Percentiles rank a stretch among this genome's conserved stretches.
These are phyloP conservation scores for Lactuca saligna DNA, from an alignment of 129 eudicot genomes.

Conservation along the genomic window DNA sequence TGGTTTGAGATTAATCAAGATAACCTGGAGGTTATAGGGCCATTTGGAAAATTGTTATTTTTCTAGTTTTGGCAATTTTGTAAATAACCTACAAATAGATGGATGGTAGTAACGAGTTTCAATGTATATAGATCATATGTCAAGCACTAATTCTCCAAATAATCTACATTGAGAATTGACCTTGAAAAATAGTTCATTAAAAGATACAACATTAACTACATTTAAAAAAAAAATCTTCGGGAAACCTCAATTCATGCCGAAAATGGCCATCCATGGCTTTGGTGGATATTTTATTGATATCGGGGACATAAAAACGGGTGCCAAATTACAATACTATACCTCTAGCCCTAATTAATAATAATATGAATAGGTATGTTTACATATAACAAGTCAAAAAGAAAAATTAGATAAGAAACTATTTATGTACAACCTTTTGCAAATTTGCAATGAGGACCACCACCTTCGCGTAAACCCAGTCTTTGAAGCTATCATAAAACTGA, in stretches of 20 bases:
- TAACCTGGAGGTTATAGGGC: no score
- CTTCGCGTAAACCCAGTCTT: background rate
- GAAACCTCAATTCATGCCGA: background rate
- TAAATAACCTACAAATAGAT: no score
- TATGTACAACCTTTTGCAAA: no score
- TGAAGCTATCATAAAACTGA: background rate
- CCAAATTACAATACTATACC: background rate
- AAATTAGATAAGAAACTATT: background rate
- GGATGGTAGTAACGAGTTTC: no score
- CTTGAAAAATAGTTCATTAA: no score
- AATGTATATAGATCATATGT: no score
- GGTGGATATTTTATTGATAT: constrained; percentile 1
- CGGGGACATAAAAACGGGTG: background rate
- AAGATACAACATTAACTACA: no score
- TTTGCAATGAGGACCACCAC: background rate
- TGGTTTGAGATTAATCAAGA: no score
- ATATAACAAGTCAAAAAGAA: background rate
- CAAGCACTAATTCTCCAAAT: no score
- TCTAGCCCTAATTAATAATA: background rate
- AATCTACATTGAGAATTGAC: no score
- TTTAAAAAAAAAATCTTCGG: background rate
- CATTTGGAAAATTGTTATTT: no score
- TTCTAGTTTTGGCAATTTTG: no score
- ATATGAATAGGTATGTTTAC: background rate
- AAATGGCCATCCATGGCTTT: constrained; percentile 9